phyloP scores from a whole-genome alignment of 1,284 basidiomycete species.

The Tilletia horrida region DNA sequence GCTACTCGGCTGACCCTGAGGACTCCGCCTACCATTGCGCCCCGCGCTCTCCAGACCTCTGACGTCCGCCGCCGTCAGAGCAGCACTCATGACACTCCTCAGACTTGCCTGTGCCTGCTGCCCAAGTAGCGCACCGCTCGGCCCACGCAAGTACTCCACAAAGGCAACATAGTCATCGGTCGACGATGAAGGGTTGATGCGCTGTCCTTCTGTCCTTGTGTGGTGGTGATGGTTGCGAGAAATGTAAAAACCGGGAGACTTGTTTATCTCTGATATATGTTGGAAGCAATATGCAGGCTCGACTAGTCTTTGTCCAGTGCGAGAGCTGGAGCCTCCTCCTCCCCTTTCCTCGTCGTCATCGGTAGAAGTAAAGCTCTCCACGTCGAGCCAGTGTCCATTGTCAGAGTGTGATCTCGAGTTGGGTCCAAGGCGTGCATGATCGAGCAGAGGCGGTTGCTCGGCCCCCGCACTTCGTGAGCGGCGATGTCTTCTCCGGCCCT shows the following conservation, averaged over 20 bases:
- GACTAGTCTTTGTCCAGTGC: constrained; percentile 17
- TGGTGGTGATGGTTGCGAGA: background rate
- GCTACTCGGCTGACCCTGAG: background rate
- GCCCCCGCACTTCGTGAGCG: constrained; percentile 4
- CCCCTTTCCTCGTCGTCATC: constrained; percentile 4
- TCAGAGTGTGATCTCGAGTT: constrained; percentile 2
- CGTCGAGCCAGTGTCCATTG: background rate
- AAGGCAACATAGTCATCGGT: constrained; percentile 18
- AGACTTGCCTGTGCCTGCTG: constrained; percentile 30
- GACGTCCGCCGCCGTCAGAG: constrained; percentile 21
- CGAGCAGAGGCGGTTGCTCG: background rate
- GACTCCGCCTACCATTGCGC: background rate
- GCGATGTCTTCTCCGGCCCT: background rate
- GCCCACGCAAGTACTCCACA: constrained; percentile 15
- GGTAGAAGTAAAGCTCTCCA: background rate
- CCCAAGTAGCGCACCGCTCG: constrained; percentile 19
- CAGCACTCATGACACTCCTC: constrained; percentile 26
- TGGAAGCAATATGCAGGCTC: constrained; percentile 33
- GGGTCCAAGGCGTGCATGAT: no score
- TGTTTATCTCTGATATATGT: constrained; percentile 39
- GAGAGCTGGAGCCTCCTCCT: background rate
- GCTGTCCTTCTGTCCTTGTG: background rate
- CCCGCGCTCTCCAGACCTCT: constrained; percentile 15
- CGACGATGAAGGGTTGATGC: background rate
- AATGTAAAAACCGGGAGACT: constrained; percentile 30